Conservation (phyloP, 129 eudicot genomes). For the Chrysanthemum seticuspe region DNA sequence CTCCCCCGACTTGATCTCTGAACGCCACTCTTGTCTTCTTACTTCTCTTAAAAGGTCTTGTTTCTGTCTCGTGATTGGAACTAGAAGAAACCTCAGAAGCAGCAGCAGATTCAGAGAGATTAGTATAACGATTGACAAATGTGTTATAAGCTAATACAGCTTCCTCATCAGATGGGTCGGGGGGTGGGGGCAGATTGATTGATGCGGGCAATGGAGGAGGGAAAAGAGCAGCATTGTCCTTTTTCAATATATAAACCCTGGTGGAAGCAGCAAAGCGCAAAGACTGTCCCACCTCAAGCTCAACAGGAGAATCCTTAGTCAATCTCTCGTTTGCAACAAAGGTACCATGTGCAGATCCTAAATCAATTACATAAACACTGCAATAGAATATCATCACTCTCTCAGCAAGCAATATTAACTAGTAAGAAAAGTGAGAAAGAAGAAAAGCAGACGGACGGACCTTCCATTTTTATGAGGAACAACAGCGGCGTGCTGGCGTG, state of each 20-base stretch:
- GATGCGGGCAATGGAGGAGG: constrained; percentile 63
- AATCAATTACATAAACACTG: constrained; percentile 86
- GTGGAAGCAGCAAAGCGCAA: constrained; percentile 98
- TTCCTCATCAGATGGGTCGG: constrained; percentile 91
- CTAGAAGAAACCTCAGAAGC: background rate
- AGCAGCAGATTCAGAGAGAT: constrained; percentile 37
- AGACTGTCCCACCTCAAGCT: constrained; percentile 94
- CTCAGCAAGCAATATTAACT: background rate
- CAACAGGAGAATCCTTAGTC: constrained; percentile 86
- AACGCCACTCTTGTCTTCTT: constrained; percentile 74
- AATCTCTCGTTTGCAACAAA: constrained; percentile 97
- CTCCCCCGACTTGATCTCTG: constrained; percentile 94
- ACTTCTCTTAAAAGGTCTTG: constrained; percentile 69
- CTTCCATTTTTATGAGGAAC: constrained; percentile 97
- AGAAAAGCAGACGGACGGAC: constrained; percentile 31
- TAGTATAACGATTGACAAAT: constrained; percentile 61
- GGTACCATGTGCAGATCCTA: constrained; percentile 98
- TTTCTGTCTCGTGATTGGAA: constrained; percentile 24
- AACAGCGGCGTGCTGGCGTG: constrained; percentile 97
- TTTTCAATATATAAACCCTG: constrained; percentile 75
- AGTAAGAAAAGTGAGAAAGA: background rate
- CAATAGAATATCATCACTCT: background rate
- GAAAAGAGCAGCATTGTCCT: constrained; percentile 74
- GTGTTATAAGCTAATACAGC: constrained; percentile 93
- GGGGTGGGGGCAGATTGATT: constrained; percentile 74